These are phyloP conservation scores for Paxillus rubicundulus DNA, from an alignment of 768 basidiomycete genomes.

Conservation along the genomic window DNA sequence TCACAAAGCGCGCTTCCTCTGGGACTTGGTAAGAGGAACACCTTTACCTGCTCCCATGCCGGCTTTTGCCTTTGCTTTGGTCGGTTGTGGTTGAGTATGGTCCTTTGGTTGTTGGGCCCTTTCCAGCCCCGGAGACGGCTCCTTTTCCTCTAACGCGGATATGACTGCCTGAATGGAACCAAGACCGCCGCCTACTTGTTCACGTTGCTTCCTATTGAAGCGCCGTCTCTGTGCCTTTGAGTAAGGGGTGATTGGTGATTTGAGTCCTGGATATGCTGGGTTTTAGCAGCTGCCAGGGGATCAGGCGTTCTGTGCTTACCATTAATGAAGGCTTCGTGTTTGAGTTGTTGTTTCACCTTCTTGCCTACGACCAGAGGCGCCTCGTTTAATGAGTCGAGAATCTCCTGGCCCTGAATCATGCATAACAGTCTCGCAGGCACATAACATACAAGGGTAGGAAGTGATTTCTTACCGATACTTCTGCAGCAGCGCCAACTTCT, in stretches of 20 bases:
- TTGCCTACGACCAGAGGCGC: conserved; percentile 43
- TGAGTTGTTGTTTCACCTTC: conserved; percentile 64
- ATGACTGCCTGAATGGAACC: conserved; percentile 54
- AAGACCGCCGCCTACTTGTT: conserved; percentile 53
- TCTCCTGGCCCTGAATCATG: conserved; percentile 40
- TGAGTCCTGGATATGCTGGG: conserved; percentile 40
- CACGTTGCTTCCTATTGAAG: conserved; percentile 65
- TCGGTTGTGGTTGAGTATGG: conserved; percentile 13
- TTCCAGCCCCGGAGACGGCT: conserved; percentile 16
- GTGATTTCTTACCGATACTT: conserved; percentile 39
- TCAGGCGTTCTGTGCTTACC: conserved; percentile 38
- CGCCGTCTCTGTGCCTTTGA: conserved; percentile 74
- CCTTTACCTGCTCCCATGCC: conserved; percentile 69
- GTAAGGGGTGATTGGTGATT: conserved; percentile 49
- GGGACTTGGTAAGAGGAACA: conserved; percentile 54
- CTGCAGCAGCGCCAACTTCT: conserved; percentile 41
- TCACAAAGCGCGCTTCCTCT: conserved; percentile 69
- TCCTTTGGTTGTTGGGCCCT: conserved; percentile 15
- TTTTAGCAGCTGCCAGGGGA: not conserved
- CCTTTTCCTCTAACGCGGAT: conserved; percentile 46
- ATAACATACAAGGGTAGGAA: not conserved
- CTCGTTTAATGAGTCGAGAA: conserved; percentile 37
- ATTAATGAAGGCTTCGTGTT: conserved; percentile 66
- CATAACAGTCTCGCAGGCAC: not conserved
- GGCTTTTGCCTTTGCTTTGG: conserved; percentile 29